Evolutionary conservation across 2,329 filamentous ascomycete genomes (phyloP).

Genomic region (Bimuria novae-zelandiae): DNA sequence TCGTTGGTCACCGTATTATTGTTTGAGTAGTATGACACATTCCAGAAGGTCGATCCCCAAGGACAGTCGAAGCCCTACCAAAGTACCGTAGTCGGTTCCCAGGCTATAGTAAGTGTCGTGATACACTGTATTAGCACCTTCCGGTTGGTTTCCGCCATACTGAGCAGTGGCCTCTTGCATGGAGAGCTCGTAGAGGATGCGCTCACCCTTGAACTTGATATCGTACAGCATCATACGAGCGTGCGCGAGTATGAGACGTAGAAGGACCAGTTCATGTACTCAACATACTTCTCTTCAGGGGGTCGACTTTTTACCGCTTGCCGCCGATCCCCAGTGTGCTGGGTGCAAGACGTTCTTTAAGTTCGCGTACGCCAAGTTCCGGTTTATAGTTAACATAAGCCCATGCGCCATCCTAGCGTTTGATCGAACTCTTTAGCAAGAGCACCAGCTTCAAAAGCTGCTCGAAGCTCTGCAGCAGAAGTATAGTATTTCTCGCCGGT

Average conservation of each 20-base stretch:
- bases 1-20: slow-evolving; percentile 53
- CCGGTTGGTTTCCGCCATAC: slow-evolving; percentile 56
- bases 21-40: slow-evolving; percentile 51
- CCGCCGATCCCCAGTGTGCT: slow-evolving; percentile 47
- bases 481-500: slow-evolving; percentile 59
- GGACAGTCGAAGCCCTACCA: slow-evolving; percentile 60
- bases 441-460: slow-evolving; percentile 50
- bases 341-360: slow-evolving; percentile 52
- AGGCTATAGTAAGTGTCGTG: slow-evolving; percentile 56
- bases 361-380: slow-evolving; percentile 29
- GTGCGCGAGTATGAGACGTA: slow-evolving; percentile 56
- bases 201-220: slow-evolving; percentile 59
- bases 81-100: slow-evolving; percentile 46
- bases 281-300: slow-evolving; percentile 50
- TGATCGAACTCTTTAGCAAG: slow-evolving; percentile 53
- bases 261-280: slow-evolving; percentile 58
- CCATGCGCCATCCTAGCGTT: slow-evolving; percentile 56
- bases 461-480: slow-evolving; percentile 54
- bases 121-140: slow-evolving; percentile 49
- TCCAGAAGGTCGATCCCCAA: slow-evolving; percentile 55
- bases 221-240: slow-evolving; percentile 57
- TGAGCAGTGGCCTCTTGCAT: slow-evolving; percentile 61
- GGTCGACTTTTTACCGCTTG: slow-evolving; percentile 50
- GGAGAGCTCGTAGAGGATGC: slow-evolving; percentile 61
- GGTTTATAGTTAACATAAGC: slow-evolving; percentile 48